Conservation (phyloP, 257 asterid species). For the Nicotiana sylvestris region DNA sequence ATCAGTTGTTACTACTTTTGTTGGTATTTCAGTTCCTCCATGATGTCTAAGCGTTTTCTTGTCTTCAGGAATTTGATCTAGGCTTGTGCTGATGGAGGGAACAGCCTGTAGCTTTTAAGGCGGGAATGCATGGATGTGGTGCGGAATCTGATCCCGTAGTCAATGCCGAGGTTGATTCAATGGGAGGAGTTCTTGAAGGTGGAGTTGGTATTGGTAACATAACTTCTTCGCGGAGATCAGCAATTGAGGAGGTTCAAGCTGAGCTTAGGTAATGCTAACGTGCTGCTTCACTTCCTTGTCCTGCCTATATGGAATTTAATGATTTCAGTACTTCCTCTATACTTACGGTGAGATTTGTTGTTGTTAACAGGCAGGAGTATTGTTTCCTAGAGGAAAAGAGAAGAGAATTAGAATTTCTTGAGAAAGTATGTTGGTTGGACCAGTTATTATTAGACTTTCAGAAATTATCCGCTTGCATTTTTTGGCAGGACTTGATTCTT, state of each 20-base stretch:
- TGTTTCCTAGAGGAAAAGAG: slow-evolving; percentile 67
- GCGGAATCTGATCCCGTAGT: slow-evolving; percentile 62
- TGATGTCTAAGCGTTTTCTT: slow-evolving; percentile 10
- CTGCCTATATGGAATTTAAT: background rate
- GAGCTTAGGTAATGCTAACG: slow-evolving; percentile 63
- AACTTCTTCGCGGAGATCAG: slow-evolving; percentile 57
- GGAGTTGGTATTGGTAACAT: slow-evolving; percentile 63
- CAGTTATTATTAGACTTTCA: slow-evolving; percentile 17
- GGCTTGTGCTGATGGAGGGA: slow-evolving; percentile 40
- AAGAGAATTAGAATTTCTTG: slow-evolving; percentile 83
- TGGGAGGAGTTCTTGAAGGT: slow-evolving; percentile 85
- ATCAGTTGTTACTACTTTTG: slow-evolving; percentile 4
- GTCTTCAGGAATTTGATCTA: slow-evolving; percentile 29
- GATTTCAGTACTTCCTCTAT: background rate
- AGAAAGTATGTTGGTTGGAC: slow-evolving; percentile 52
- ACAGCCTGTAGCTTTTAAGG: slow-evolving; percentile 34
- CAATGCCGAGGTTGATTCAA: slow-evolving; percentile 87
- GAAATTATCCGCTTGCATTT: slow-evolving; percentile 13
- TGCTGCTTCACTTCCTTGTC: slow-evolving; percentile 24
- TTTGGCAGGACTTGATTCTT: slow-evolving; percentile 22
- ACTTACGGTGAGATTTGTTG: slow-evolving; percentile 19
- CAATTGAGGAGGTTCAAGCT: slow-evolving; percentile 70
- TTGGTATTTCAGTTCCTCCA: background rate
- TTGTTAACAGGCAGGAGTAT: slow-evolving; percentile 69
- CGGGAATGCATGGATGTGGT: slow-evolving; percentile 73